A percentile compares a stretch with the other conserved stretches of the same genome.
Evolutionary conservation across 805 yeast species (phyloP).

Genomic region (Nakazawaea laoshanensis): DNA sequence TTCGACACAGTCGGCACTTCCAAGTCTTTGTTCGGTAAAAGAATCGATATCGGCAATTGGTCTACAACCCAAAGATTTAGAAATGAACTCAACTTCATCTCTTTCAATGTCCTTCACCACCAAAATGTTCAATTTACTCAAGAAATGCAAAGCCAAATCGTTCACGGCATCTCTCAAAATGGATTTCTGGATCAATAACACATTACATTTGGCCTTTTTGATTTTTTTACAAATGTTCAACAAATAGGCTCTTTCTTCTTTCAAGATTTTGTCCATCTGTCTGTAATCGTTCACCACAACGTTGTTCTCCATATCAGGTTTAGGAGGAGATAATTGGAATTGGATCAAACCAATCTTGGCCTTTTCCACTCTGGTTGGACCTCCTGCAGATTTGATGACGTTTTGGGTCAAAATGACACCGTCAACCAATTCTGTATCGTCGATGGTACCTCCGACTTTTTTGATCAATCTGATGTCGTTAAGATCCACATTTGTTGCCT

Average conservation of each 20-base stretch:
- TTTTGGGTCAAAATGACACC: slow-evolving; percentile 93
- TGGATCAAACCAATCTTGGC: slow-evolving; percentile 86
- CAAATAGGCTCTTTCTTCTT: slow-evolving; percentile 94
- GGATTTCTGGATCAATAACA: slow-evolving; percentile 83
- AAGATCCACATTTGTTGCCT: slow-evolving; percentile 68
- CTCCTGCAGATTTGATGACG: slow-evolving; percentile 86
- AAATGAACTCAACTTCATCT: slow-evolving; percentile 89
- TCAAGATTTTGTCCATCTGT: slow-evolving; percentile 97
- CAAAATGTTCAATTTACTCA: slow-evolving; percentile 87
- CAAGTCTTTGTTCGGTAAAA: slow-evolving; percentile 88
- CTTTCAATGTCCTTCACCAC: slow-evolving; percentile 93
- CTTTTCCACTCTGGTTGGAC: slow-evolving; percentile 90
- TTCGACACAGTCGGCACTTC: slow-evolving; percentile 86
- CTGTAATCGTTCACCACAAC: slow-evolving; percentile 96
- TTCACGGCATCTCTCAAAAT: slow-evolving; percentile 91
- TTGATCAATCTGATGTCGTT: slow-evolving; percentile 84
- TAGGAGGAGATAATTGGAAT: slow-evolving; percentile 93
- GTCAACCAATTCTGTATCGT: slow-evolving; percentile 85
- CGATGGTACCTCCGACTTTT: slow-evolving; percentile 96
- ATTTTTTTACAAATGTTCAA: slow-evolving; percentile 92
- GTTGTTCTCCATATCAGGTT: slow-evolving; percentile 96
- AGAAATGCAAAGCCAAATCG: slow-evolving; percentile 89
- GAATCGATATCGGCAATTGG: slow-evolving; percentile 95
- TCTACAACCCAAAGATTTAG: slow-evolving; percentile 81
- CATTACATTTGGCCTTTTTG: slow-evolving; percentile 95